Evolutionary conservation across 768 basidiomycete species (phyloP).

Genomic region (Artomyces pyxidatus): DNA sequence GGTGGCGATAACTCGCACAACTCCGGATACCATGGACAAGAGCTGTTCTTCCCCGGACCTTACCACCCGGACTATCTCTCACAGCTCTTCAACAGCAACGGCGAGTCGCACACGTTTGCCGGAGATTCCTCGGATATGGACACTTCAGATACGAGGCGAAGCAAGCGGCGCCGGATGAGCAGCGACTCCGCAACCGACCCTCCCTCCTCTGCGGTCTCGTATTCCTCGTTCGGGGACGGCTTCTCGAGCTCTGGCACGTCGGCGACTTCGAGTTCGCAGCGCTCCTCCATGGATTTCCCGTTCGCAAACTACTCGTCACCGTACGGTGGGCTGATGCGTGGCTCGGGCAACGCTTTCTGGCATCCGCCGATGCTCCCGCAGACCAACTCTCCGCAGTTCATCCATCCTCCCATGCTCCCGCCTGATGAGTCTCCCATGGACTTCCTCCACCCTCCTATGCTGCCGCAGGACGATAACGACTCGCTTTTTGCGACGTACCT

Average conservation of each 20-base stretch:
- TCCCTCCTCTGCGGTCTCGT: constrained; percentile 54
- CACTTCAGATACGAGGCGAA: constrained; percentile 32
- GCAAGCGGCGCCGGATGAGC: constrained; percentile 71
- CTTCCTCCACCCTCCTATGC: constrained; percentile 57
- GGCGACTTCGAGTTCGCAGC: constrained; percentile 48
- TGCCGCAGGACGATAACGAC: constrained; percentile 54
- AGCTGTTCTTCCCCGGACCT: constrained; percentile 54
- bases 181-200: constrained; percentile 40
- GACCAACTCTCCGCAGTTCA: constrained; percentile 42
- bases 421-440: constrained; percentile 63
- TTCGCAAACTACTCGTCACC: constrained; percentile 46
- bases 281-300: constrained; percentile 57
- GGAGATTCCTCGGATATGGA: constrained; percentile 40
- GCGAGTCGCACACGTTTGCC: constrained; percentile 46
- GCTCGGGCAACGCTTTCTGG: constrained; percentile 55
- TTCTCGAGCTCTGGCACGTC: constrained; percentile 34
- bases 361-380: constrained; percentile 65
- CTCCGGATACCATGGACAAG: constrained; percentile 21
- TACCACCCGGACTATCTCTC: constrained; percentile 67
- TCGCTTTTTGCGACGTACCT: constrained; percentile 45
- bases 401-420: constrained; percentile 68
- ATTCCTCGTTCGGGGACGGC: constrained; percentile 46
- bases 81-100: constrained; percentile 39
- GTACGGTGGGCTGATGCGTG: constrained; percentile 34
- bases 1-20: constrained; percentile 24